Percentiles rank a stretch among this genome's conserved stretches.
These are phyloP conservation scores for Dactylellina cionopaga DNA, from an alignment of 2,329 filamentous ascomycete species.

Conservation along the genomic window DNA sequence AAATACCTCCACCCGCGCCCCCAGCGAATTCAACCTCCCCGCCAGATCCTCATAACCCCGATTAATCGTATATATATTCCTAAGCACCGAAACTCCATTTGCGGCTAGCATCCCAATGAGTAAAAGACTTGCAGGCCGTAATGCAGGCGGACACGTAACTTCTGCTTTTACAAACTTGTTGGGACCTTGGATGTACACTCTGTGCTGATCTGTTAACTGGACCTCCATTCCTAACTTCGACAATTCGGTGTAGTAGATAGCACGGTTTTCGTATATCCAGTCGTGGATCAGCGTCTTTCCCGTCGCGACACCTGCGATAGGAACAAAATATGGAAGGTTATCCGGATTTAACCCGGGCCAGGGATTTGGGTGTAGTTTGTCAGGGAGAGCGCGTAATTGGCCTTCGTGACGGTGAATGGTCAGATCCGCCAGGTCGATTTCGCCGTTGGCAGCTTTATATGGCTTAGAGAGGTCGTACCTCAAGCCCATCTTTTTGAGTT, in stretches of 20 bases:
- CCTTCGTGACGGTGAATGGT: constrained; percentile 18
- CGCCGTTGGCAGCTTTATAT: constrained; percentile 15
- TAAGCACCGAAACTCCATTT: constrained; percentile 7
- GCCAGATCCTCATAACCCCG: constrained; percentile 33
- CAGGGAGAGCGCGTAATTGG: background rate
- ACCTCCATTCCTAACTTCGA: constrained; percentile 15
- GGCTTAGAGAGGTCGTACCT: background rate
- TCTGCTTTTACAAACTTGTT: constrained; percentile 9
- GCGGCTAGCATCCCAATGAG: constrained; percentile 25
- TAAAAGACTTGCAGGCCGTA: constrained; percentile 22
- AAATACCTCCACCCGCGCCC: constrained; percentile 14
- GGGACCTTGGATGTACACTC: constrained; percentile 5
- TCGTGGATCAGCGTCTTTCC: constrained; percentile 17
- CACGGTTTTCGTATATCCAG: constrained; percentile 22
- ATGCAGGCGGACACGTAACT: constrained; percentile 20
- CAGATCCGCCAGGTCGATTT: constrained; percentile 14
- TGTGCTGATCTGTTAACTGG: constrained; percentile 13
- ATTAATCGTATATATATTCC: constrained; percentile 19
- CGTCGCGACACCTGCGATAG: constrained; percentile 23
- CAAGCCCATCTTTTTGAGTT: constrained; percentile 27
- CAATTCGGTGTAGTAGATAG: constrained; percentile 12
- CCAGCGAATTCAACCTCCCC: constrained; percentile 10
- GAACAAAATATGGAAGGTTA: constrained; percentile 30
- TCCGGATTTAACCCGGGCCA: constrained; percentile 29
- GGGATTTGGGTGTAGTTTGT: constrained; percentile 22